phyloP scores from a whole-genome alignment of 164 flowering plant genomes.

The Hamamelis virginiana region DNA sequence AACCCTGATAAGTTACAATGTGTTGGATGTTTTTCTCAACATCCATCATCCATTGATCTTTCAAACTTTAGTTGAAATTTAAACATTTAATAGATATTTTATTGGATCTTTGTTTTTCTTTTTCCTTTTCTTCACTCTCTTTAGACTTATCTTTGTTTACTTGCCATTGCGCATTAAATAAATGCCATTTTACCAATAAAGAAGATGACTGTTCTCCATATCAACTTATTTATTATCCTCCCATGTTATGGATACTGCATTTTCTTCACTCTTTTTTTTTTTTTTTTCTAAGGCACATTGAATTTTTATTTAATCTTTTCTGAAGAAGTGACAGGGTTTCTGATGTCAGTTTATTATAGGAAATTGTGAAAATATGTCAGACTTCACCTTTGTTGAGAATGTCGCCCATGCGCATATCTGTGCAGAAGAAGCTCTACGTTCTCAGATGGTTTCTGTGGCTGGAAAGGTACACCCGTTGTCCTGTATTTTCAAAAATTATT shows the following conservation, averaged over 20 bases:
- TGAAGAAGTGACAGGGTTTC: conserved; percentile 37
- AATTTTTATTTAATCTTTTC: conserved; percentile 1
- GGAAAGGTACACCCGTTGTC: conserved; percentile 90
- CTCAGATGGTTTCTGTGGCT: conserved; percentile 50
- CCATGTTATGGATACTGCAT: conserved; percentile 1
- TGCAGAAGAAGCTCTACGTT: conserved; percentile 74
- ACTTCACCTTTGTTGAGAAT: conserved; percentile 79
- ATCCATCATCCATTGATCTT: neutral
- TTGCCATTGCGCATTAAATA: neutral
- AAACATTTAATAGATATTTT: too few relatives aligned
- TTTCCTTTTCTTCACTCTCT: too few relatives aligned
- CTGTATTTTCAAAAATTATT: conserved; percentile 2
- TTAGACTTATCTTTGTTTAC: neutral
- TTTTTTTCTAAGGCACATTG: neutral
- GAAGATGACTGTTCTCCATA: neutral
- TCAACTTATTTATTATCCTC: neutral
- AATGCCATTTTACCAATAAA: neutral
- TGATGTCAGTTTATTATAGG: conserved; percentile 81
- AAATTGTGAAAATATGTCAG: conserved; percentile 67
- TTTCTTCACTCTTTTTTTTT: neutral
- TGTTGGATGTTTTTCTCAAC: neutral
- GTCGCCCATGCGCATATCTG: conserved; percentile 79
- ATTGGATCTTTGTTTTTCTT: too few relatives aligned
- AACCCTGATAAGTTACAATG: neutral
- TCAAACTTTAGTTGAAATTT: neutral